Conservation (phyloP, 495 filamentous ascomycete species). For the Trichoderma virens region DNA sequence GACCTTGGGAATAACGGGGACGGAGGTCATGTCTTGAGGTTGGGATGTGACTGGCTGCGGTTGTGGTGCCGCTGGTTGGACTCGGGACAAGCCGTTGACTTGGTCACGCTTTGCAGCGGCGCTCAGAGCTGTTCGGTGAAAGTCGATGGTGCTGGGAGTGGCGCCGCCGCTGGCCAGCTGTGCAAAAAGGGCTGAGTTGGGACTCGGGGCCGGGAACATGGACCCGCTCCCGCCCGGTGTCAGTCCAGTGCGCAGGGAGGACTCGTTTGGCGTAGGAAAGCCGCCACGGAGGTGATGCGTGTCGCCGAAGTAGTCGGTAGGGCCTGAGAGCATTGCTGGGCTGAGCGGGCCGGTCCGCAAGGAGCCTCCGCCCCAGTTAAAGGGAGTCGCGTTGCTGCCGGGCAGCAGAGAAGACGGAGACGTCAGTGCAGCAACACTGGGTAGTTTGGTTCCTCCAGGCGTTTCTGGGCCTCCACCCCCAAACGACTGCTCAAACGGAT, state of each 20-base stretch:
- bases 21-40: constrained; percentile 38
- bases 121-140: constrained; percentile 84
- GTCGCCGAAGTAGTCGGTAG: constrained; percentile 65
- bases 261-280: constrained; percentile 97
- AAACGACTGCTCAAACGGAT: constrained; percentile 95
- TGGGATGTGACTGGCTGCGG: constrained; percentile 37
- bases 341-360: constrained; percentile 88
- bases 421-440: constrained; percentile 82
- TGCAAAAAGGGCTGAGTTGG: constrained; percentile 72
- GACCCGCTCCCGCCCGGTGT: constrained; percentile 94
- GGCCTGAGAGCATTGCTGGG: constrained; percentile 94
- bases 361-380: constrained; percentile 75
- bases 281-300: constrained; percentile 73
- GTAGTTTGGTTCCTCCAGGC: constrained; percentile 82
- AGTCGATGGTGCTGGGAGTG: constrained; percentile 86
- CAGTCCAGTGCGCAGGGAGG: constrained; percentile 80
- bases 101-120: constrained; percentile 58
- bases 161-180: constrained; percentile 72
- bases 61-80: constrained; percentile 44
- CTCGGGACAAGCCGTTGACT: constrained; percentile 40
- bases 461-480: constrained; percentile 61
- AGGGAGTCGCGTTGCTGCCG: constrained; percentile 57
- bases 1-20: constrained; percentile 29
- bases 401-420: constrained; percentile 78
- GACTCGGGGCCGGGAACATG: constrained; percentile 92